Evolutionary conservation across 2,329 filamentous ascomycete genomes (phyloP).

Genomic region (Tolypocladium tundrense): DNA sequence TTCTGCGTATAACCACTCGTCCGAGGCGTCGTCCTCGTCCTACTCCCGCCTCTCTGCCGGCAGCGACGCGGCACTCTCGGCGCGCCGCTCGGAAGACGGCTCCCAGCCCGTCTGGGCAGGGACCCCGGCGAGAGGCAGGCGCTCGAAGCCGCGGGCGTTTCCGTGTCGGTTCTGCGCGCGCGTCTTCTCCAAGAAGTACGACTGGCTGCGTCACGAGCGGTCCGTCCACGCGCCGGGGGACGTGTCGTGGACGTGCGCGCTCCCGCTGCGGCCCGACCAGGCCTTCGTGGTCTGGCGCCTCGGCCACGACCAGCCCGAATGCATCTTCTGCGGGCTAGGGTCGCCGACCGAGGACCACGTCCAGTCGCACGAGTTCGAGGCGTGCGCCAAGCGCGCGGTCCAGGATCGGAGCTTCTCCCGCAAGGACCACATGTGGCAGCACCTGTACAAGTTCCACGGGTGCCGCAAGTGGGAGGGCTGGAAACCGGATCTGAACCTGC

Average conservation of each 20-base stretch:
- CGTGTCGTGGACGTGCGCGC: constrained; percentile 39
- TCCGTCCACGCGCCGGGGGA: constrained; percentile 34
- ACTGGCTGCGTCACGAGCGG: constrained; percentile 37
- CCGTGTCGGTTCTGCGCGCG: constrained; percentile 28
- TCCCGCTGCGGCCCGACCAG: constrained; percentile 19
- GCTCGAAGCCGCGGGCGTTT: constrained; percentile 15
- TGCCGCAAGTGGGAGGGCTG: constrained; percentile 38
- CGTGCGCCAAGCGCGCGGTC: constrained; percentile 37
- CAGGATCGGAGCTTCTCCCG: constrained; percentile 31
- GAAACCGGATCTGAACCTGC: constrained; percentile 28
- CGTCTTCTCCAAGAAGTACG: constrained; percentile 28
- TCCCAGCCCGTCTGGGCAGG: constrained; percentile 4
- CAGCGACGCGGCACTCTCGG: constrained; percentile 4
- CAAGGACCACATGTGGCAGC: constrained; percentile 32
- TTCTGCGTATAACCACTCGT: constrained; percentile 11
- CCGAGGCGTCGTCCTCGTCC: constrained; percentile 6
- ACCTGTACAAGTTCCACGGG: constrained; percentile 30
- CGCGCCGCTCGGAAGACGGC: constrained; percentile 1
- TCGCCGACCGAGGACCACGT: constrained; percentile 24
- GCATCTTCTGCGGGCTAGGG: constrained; percentile 26
- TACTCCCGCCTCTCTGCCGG: constrained; percentile 7
- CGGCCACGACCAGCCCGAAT: constrained; percentile 29
- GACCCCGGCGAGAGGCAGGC: constrained; percentile 4
- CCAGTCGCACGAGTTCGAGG: constrained; percentile 28
- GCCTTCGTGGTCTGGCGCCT: constrained; percentile 38